Evolutionary conservation across 257 asterid species (phyloP), one percentile per base, ranked within the genome.

Genomic region (Leptodermis oblonga): DNA sequence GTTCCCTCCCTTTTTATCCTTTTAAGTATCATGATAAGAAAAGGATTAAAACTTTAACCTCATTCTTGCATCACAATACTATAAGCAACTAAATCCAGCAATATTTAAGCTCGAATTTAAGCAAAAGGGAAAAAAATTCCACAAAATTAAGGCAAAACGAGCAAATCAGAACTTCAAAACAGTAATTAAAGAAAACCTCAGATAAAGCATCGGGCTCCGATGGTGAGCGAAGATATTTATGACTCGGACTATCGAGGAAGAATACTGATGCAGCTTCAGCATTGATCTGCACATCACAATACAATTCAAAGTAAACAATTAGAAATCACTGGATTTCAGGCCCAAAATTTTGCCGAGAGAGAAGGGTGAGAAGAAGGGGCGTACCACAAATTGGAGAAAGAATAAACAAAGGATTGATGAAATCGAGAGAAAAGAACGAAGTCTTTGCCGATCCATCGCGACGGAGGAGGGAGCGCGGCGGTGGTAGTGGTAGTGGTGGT

Each of bases 161-260:
- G 6, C 18, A 63, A 23, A 25, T 43, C 5, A 15, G 33, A 20
- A 23, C n/a, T 63, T 45, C 14, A 9, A 23, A 70, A 17, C 42
- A 43, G 5, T 7, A 10, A 6, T 9, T 34, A 48, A 80, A 25
- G 22, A 49, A 33, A 67, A 82, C 86, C 86, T 76, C 52, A 20
- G 74, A 41, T 10, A 73, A 23, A 49, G 77, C 84, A 83, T 77
- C 80, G 33, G 84, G 72, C 56, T 74, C 78, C 0, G 86, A 65
- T 49, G 87, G 76, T 30, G 52, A 68, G 60, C 88, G 97, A 81
- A 91, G 79, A 71, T 87, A 87, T 62, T 71, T 72, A 64, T 79
- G 87, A 66, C 84, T 73, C 53, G 88, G 83, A 67, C 88, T 81
- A 17, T 91, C 97, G 36, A 91, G 74, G 65, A 88, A 91, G 55